Evolutionary conservation across 2,329 filamentous ascomycete genomes (phyloP).

Genomic region (Exophiala sideris): DNA sequence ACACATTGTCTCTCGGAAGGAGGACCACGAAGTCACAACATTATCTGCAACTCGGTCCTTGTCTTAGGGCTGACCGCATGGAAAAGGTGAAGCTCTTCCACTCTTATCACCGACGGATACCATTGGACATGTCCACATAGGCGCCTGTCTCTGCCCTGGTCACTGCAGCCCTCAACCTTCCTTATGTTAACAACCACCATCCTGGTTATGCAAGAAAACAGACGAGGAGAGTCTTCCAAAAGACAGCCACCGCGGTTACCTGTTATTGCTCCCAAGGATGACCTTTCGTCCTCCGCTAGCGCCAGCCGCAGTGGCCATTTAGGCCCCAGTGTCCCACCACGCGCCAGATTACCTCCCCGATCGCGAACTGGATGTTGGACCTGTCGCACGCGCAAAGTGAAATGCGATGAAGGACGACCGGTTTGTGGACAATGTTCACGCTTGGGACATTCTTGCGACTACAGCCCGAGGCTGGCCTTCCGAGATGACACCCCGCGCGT

Average conservation of each 20-base stretch:
- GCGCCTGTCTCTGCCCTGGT: neutral
- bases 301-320: slow-evolving; percentile 34
- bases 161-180: slow-evolving; percentile 12
- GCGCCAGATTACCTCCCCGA: slow-evolving; percentile 50
- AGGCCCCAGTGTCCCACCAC: slow-evolving; percentile 36
- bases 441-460: slow-evolving; percentile 57
- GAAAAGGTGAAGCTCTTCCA: no score
- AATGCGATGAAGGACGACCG: slow-evolving; percentile 56
- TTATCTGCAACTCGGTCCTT: no score
- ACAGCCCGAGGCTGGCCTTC: slow-evolving; percentile 55
- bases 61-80: no score
- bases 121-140: slow-evolving; percentile 22
- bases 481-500: slow-evolving; percentile 52
- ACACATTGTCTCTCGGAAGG: no score
- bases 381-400: slow-evolving; percentile 39
- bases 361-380: slow-evolving; percentile 53
- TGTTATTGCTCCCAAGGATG: slow-evolving; percentile 46
- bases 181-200: slow-evolving; percentile 35
- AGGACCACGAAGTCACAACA: no score
- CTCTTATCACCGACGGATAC: slow-evolving; percentile 2
- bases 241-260: slow-evolving; percentile 40
- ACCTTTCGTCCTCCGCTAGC: slow-evolving; percentile 32
- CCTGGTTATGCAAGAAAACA: slow-evolving; percentile 37
- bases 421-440: slow-evolving; percentile 56
- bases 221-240: slow-evolving; percentile 36